Conservation (phyloP, 176 grass and related monocot species). For the Carex parvula region DNA sequence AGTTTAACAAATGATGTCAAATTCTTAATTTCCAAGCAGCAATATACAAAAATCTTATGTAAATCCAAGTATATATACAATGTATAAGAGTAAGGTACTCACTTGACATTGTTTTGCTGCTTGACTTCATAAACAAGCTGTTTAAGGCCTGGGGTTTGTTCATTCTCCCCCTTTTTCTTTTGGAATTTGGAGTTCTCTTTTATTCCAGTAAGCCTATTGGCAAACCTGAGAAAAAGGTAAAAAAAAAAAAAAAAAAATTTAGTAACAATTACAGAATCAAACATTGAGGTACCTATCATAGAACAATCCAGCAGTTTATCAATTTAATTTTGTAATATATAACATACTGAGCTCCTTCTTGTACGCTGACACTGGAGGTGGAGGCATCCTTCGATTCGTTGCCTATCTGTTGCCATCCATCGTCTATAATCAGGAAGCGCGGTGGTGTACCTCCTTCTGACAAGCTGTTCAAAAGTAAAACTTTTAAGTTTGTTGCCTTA, state of each 20-base stretch:
- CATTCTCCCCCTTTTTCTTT: neutral
- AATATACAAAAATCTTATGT: neutral
- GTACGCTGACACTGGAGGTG: constrained; percentile 27
- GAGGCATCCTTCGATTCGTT: constrained; percentile 26
- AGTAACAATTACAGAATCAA: no score
- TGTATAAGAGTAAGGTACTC: neutral
- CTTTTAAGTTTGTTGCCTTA: neutral
- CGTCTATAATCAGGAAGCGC: constrained; percentile 75
- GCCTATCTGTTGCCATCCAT: constrained; percentile 87
- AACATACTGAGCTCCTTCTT: constrained; percentile 75
- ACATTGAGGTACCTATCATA: no score
- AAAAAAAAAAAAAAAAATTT: neutral
- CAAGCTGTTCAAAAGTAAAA: constrained; percentile 31
- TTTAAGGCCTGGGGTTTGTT: constrained; percentile 40
- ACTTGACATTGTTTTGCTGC: constrained; percentile 38
- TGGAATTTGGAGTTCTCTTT: constrained; percentile 92
- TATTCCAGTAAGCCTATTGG: constrained; percentile 65
- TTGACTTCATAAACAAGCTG: constrained; percentile 48
- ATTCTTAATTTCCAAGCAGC: neutral
- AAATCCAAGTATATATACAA: neutral
- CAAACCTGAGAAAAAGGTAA: constrained; percentile 37
- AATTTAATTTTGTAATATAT: neutral
- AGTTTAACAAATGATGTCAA: neutral
- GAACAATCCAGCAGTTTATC: neutral
- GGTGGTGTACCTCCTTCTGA: constrained; percentile 56